Base-by-base conservation (phyloP, 768 basidiomycete species). In the Auriscalpium microsporum region DNA sequence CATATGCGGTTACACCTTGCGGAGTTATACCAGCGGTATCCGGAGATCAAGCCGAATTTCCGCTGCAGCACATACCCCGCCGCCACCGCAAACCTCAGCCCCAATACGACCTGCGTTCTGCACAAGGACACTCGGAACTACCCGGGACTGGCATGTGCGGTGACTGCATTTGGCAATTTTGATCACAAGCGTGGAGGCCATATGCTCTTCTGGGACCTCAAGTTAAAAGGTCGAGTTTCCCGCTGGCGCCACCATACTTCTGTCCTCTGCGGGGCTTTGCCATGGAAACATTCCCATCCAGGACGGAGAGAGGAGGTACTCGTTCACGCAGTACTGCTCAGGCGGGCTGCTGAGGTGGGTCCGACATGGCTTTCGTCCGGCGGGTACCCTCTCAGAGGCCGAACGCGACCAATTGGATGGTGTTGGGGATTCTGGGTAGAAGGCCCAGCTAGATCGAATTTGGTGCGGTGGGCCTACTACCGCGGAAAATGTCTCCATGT, bases 141-240 rank as follows among this genome's bases (percentile, higher is more conserved):
- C 44, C 50, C 55, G 0, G 45, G 40, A 14, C 55, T 55, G 1
- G 52, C 33, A 4, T 65, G 64, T 56, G 50, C 52, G 0, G 55
- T 65, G n/a, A 61, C 57, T 1, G 52, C 58, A 0, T 34, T 48
- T 56, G 60, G n/a, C 3, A 13, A 36, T n/a, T 63, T 57, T 47
- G 50, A 66, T 40, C 55, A 53, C 21, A 36, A 17, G 3, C 23
- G 19, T 6, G 58, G 62, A 13, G 63, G 62, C 1, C 56, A 63
- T 42, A 13, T 66, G 10, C 49, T 63, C 10, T 48, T 66, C 2
- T 54, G 54, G 17, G 58, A 63, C 16, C 23, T 60, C n/a, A 51
- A 58, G 4, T 50, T 64, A n/a, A 33, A 60, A n/a, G n/a, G 42
- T 64, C 13, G 53, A 57, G 19, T 63, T 63, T 48, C 63, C 62